Evolutionary conservation across 139 green algal genomes (phyloP), one percentile per base, ranked within the genome.

Genomic region (Marvania coccoides): DNA sequence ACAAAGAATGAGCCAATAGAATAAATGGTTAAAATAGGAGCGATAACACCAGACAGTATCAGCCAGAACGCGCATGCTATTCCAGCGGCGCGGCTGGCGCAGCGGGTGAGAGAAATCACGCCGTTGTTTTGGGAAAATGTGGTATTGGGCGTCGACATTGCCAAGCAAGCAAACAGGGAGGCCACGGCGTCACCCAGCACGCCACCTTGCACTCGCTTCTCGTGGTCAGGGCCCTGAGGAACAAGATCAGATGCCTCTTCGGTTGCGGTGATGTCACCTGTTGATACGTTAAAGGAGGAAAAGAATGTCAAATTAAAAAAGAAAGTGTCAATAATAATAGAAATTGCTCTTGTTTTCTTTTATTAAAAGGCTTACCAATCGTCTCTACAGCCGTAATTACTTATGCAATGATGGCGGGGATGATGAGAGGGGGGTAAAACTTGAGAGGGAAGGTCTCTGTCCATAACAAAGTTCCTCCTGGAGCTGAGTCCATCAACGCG

Each of bases 71-170:
- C 79, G 31, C 65, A 79, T 1, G 70, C 71, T 42, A 45, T 74
- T 81, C 33, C 56, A 30, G 51, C 69, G 80, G 54, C 81, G 83
- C 1, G 86, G 82, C 47, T 75, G 57, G 33, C 77, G 71, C 1
- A 75, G 46, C 64, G 63, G 36, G 85, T 90, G 23, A 93, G 72
- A 5, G 72, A 53, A 38, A 93, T 93, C 34, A 94, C 80, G 29
- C 86, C 87, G 39, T 93, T 93, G 76, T 93, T 93, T 72, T 90
- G 83, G 8, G 85, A 77, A 63, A 90, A 90, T 28, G 85, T 90
- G 51, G 82, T 89, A 29, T 81, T 70, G 34, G 86, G 86, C 61
- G 87, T 66, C 3, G 75, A 81, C 29, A 68, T 84, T 13, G 60
- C 78, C 23, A 92, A 63, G 19, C 65, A 71, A 5, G 71, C 69